phyloP scores from a whole-genome alignment of 805 yeast species.

The Cyberlindnera saturnus region DNA sequence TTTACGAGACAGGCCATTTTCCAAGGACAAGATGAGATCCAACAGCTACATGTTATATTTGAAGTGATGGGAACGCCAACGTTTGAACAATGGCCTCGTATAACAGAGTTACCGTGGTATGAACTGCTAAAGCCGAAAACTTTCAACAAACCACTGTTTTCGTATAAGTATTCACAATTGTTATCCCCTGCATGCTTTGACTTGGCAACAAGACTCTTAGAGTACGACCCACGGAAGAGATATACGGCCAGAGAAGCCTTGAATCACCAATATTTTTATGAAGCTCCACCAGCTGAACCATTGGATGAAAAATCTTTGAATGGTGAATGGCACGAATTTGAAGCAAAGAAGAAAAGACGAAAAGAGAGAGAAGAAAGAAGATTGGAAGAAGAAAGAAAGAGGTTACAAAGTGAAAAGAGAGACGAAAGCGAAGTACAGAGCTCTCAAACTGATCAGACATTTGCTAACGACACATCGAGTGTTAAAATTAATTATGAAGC shows the following conservation, averaged over 20 bases:
- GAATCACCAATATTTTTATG: slow-evolving; percentile 61
- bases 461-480: too few relatives aligned
- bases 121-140: slow-evolving; percentile 64
- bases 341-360: slow-evolving; percentile 65
- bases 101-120: slow-evolving; percentile 87
- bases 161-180: slow-evolving; percentile 32
- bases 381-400: slow-evolving; percentile 15
- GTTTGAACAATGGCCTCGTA: slow-evolving; percentile 65
- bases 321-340: slow-evolving; percentile 97
- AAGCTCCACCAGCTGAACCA: slow-evolving; percentile 60
- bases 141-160: slow-evolving; percentile 30
- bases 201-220: slow-evolving; percentile 56
- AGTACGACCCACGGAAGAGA: slow-evolving; percentile 64
- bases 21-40: slow-evolving; percentile 84
- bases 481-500: too few relatives aligned
- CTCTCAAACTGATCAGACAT: too few relatives aligned
- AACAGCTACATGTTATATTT: slow-evolving; percentile 72
- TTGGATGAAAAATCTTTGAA: slow-evolving; percentile 45
- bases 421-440: too few relatives aligned
- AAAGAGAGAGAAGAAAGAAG: slow-evolving; percentile 22
- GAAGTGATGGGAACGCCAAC: slow-evolving; percentile 86
- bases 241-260: slow-evolving; percentile 67
- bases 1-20: slow-evolving; percentile 72
- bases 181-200: slow-evolving; percentile 53
- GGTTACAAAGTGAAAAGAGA: background rate